Percentiles rank a stretch among this genome's conserved stretches.
phyloP scores from a whole-genome alignment of 2,329 filamentous ascomycete genomes.

The Elsinoe ampelina region DNA sequence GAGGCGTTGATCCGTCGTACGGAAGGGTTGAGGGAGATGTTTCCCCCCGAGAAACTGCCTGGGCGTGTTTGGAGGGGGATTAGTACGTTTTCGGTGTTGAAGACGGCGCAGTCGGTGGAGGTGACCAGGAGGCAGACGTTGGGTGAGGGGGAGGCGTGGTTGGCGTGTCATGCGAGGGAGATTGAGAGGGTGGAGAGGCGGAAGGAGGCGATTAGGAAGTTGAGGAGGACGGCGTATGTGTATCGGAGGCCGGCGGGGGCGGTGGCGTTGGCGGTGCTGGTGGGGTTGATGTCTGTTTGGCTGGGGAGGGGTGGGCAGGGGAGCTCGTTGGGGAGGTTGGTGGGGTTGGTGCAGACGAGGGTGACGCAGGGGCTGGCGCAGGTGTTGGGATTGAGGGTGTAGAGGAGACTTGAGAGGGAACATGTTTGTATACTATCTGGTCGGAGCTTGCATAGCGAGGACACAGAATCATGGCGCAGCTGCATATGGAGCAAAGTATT shows the following conservation, averaged over 20 bases:
- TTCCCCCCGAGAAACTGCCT: slow-evolving; percentile 64
- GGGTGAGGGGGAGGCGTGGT: slow-evolving; percentile 57
- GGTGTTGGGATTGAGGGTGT: background rate
- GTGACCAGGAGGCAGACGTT: slow-evolving; percentile 48
- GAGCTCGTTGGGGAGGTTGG: background rate
- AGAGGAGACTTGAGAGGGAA: background rate
- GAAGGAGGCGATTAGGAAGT: slow-evolving; percentile 37
- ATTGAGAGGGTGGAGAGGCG: slow-evolving; percentile 56
- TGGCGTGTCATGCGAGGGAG: slow-evolving; percentile 62
- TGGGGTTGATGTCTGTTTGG: slow-evolving; percentile 61
- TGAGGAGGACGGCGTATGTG: slow-evolving; percentile 43
- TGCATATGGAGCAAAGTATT: background rate
- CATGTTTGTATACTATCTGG: background rate
- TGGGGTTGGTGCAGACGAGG: background rate
- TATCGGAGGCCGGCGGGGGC: slow-evolving; percentile 58
- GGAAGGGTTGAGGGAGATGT: slow-evolving; percentile 49
- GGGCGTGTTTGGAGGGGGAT: slow-evolving; percentile 59
- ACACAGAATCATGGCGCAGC: background rate
- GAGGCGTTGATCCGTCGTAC: slow-evolving; percentile 65
- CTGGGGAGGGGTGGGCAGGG: slow-evolving; percentile 34
- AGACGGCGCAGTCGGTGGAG: slow-evolving; percentile 57
- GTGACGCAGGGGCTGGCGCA: background rate
- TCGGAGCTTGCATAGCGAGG: background rate
- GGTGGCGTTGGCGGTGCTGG: slow-evolving; percentile 45
- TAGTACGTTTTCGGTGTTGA: slow-evolving; percentile 69